Conservation (phyloP, 495 filamentous ascomycete species). For the Astrothelium macrocarpum region DNA sequence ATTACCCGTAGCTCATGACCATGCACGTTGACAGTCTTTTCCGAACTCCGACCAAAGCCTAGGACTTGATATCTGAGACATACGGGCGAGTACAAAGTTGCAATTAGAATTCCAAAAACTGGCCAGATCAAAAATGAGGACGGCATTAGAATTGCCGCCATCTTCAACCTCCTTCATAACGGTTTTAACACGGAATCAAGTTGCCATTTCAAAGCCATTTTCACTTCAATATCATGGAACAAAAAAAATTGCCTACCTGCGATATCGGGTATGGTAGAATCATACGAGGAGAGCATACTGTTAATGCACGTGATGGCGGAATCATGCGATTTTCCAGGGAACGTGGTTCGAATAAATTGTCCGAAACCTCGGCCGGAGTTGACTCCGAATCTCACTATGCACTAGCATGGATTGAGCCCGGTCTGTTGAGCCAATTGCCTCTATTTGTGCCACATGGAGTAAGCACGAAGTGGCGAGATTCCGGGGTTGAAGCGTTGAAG, state of each 20-base stretch:
- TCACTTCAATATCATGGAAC: background rate
- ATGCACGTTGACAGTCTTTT: conserved; percentile 21
- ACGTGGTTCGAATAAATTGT: background rate
- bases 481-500: background rate
- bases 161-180: background rate
- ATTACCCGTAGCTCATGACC: conserved; percentile 36
- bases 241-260: background rate
- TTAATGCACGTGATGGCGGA: background rate
- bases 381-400: background rate
- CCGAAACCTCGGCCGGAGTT: conserved; percentile 1
- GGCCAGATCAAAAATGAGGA: background rate
- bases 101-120: background rate
- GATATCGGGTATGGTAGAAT: background rate
- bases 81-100: background rate
- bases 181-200: background rate
- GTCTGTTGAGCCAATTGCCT: background rate
- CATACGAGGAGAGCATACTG: background rate
- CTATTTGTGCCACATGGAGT: background rate
- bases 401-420: background rate
- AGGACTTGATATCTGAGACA: background rate
- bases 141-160: background rate
- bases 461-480: background rate
- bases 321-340: conserved; percentile 1
- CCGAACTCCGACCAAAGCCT: background rate
- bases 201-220: background rate